Conservation (phyloP, 1,284 basidiomycete species). For the Schizophyllum commune region DNA sequence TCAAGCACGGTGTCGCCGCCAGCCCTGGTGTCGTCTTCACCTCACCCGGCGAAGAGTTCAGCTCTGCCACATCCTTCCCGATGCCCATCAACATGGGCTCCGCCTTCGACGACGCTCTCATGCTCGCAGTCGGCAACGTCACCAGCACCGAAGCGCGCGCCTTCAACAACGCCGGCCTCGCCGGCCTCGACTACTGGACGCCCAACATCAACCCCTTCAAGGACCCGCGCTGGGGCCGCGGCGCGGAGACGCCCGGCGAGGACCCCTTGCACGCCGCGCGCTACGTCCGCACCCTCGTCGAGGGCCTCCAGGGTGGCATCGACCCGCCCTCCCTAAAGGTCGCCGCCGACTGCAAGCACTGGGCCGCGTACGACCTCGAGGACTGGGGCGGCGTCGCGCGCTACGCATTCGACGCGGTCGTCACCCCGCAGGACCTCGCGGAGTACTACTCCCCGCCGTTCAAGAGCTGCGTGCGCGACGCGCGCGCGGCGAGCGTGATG, state of each 20-base stretch:
- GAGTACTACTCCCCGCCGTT: conserved; percentile 49
- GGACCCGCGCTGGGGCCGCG: conserved; percentile 54
- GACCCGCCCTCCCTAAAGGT: conserved; percentile 45
- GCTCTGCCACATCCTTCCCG: conserved; percentile 50
- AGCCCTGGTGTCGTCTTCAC: conserved; percentile 47
- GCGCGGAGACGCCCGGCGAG: conserved; percentile 55
- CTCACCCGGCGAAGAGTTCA: conserved; percentile 35
- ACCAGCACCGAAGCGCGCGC: conserved; percentile 50
- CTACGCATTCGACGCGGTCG: conserved; percentile 41
- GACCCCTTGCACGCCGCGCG: conserved; percentile 44
- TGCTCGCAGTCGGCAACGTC: conserved; percentile 37
- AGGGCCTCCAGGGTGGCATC: conserved; percentile 48
- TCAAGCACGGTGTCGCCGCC: conserved; percentile 42
- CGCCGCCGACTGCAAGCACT: conserved; percentile 51
- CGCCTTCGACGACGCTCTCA: conserved; percentile 63
- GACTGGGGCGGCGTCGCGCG: conserved; percentile 43
- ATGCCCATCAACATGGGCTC: conserved; percentile 88
- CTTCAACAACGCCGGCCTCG: conserved; percentile 42
- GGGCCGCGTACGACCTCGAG: conserved; percentile 49
- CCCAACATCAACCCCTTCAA: conserved; percentile 57
- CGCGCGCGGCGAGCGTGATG: conserved; percentile 49
- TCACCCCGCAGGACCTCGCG: conserved; percentile 47
- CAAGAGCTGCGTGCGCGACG: conserved; percentile 50
- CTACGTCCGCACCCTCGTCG: conserved; percentile 46
- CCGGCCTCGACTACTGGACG: conserved; percentile 48